A percentile compares a stretch with the other conserved stretches of the same genome.
phyloP scores from a whole-genome alignment of 1,139 yeast species.

The Sugiyamaella pinicola region DNA sequence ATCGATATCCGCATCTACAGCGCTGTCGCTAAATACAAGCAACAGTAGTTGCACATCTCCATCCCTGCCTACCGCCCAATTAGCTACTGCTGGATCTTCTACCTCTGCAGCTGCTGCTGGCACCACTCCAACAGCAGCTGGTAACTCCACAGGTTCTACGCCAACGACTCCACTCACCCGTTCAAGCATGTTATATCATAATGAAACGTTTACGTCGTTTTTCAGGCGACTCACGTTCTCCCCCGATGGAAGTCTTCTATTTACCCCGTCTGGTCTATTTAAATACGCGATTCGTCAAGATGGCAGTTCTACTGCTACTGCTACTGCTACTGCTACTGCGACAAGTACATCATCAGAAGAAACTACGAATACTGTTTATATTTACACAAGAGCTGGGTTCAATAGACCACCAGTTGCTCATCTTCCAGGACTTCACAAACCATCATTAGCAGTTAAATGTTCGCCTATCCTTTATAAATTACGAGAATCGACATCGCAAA shows the following conservation, averaged over 20 bases:
- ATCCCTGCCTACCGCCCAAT: conserved; percentile 3
- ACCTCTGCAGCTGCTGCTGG: neutral
- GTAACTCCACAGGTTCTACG: conserved; percentile 19
- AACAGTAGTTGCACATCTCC: conserved; percentile 18
- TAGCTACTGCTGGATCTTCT: conserved; percentile 8
- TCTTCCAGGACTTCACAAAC: conserved; percentile 76
- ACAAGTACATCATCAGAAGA: conserved; percentile 43
- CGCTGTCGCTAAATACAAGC: conserved; percentile 9
- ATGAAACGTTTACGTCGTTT: conserved; percentile 86
- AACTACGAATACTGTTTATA: conserved; percentile 66
- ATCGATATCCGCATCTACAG: conserved; percentile 18
- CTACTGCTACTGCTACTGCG: conserved; percentile 24
- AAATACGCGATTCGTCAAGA: conserved; percentile 37
- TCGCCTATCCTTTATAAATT: conserved; percentile 64
- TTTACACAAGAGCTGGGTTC: conserved; percentile 71
- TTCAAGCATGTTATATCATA: conserved; percentile 56
- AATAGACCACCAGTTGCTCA: conserved; percentile 71
- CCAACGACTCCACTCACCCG: conserved; percentile 18
- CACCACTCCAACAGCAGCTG: neutral
- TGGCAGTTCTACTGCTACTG: conserved; percentile 17
- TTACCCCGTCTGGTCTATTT: conserved; percentile 82
- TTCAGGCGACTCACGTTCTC: conserved; percentile 83
- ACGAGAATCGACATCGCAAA: conserved; percentile 30
- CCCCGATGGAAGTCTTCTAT: conserved; percentile 81
- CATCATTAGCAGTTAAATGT: conserved; percentile 81